A percentile compares a stretch with the other conserved stretches of the same genome.
Conservation (phyloP, 805 yeast genomes). For the Candida verbasci region DNA sequence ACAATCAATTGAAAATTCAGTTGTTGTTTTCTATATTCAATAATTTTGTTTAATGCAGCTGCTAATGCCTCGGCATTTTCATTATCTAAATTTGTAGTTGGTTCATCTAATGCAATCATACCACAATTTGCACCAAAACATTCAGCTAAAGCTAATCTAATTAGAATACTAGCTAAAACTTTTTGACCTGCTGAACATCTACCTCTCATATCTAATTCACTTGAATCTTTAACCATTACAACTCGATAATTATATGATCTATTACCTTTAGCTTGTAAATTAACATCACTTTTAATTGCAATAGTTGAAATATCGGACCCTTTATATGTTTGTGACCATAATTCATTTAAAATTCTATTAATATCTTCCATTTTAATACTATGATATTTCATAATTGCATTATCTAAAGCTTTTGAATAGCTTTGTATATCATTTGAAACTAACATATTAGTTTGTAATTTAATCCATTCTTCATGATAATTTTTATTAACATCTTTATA, state of each 20-base stretch:
- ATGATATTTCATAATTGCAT: constrained; percentile 91
- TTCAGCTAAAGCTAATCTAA: constrained; percentile 88
- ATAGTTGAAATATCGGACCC: constrained; percentile 96
- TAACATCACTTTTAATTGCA: constrained; percentile 76
- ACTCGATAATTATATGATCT: constrained; percentile 88
- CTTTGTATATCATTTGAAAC: constrained; percentile 78
- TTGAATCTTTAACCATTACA: constrained; percentile 89
- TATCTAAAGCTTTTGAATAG: constrained; percentile 81
- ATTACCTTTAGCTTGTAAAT: constrained; percentile 43
- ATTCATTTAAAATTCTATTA: constrained; percentile 78
- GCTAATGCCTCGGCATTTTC: constrained; percentile 90
- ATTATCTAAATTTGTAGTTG: constrained; percentile 90
- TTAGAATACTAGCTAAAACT: constrained; percentile 86
- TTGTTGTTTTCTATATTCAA: constrained; percentile 70
- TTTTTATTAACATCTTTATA: constrained; percentile 60
- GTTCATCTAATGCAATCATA: constrained; percentile 94
- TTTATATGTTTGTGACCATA: constrained; percentile 91
- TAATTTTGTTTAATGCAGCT: constrained; percentile 67
- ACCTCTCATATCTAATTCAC: constrained; percentile 96
- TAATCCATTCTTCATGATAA: constrained; percentile 69
- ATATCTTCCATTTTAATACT: constrained; percentile 88
- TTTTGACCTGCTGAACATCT: constrained; percentile 98
- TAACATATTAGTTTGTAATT: constrained; percentile 68
- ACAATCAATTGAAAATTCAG: constrained; percentile 90
- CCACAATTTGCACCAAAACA: constrained; percentile 95